A percentile compares a stretch with the other conserved stretches of the same genome.
Conservation (phyloP, 2,329 filamentous ascomycete species). For the Colletotrichum karsti region DNA sequence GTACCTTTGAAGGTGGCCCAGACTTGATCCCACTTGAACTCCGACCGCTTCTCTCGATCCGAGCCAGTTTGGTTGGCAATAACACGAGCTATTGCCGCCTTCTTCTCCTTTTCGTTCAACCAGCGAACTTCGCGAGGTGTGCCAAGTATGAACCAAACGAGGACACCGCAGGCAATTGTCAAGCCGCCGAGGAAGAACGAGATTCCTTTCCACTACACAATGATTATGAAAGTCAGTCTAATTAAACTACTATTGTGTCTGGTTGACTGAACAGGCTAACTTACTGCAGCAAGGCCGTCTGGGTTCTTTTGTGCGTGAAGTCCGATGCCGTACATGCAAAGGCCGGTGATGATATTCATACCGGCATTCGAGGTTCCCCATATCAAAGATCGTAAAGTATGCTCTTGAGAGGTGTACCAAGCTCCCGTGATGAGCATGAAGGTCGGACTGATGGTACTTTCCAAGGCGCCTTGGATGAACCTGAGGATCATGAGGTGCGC, state of each 20-base stretch:
- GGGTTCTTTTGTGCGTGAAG: constrained; percentile 26
- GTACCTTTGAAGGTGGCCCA: constrained; percentile 34
- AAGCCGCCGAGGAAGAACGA: constrained; percentile 38
- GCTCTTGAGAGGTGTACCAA: constrained; percentile 42
- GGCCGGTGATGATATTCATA: constrained; percentile 40
- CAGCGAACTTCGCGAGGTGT: constrained; percentile 40
- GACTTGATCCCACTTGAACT: constrained; percentile 34
- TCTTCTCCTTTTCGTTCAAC: constrained; percentile 40
- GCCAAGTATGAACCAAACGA: constrained; percentile 38
- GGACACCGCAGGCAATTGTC: constrained; percentile 34
- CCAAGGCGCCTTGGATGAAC: constrained; percentile 37
- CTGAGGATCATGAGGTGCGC: constrained; percentile 39
- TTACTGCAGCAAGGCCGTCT: background rate
- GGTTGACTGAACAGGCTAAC: rapidly evolving
- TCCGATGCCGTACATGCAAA: constrained; percentile 38
- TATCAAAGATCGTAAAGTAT: constrained; percentile 38
- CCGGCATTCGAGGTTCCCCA: constrained; percentile 42
- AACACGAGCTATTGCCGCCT: background rate
- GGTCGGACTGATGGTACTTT: constrained; percentile 39
- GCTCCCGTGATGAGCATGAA: constrained; percentile 41
- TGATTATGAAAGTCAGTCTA: background rate
- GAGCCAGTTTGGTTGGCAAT: background rate
- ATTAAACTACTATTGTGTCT: too few relatives aligned
- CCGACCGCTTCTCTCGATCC: background rate
- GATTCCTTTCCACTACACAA: constrained; percentile 35